These are phyloP conservation scores for Scleromitrula shiraiana DNA, from an alignment of 2,329 filamentous ascomycete genomes.

Conservation along the genomic window DNA sequence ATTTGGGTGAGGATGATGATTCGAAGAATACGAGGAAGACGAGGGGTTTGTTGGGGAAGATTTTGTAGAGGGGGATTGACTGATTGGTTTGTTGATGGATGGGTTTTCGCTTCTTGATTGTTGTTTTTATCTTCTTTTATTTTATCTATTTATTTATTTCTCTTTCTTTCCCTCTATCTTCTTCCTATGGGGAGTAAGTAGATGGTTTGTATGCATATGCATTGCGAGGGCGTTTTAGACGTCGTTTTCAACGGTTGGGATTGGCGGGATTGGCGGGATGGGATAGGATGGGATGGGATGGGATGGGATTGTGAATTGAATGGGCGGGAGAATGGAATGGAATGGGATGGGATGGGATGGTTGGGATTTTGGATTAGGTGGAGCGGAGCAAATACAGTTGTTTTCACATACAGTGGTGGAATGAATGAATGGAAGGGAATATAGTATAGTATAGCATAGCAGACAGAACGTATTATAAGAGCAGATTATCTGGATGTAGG, in stretches of 20 bases:
- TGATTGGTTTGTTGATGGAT: slow-evolving; percentile 3
- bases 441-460: too few species aligned
- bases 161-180: too few species aligned
- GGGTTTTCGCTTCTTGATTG: background rate
- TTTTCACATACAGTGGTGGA: too few species aligned
- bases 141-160: background rate
- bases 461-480: too few species aligned
- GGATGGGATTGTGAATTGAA: too few species aligned
- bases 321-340: too few species aligned
- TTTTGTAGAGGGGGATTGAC: slow-evolving; percentile 19
- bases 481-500: too few species aligned
- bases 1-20: slow-evolving; percentile 14
- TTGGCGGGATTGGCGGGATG: background rate
- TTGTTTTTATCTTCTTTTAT: background rate
- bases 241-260: background rate
- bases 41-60: slow-evolving; percentile 29
- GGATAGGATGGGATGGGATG: background rate
- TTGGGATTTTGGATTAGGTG: too few species aligned
- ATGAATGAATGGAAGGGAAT: too few species aligned
- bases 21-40: slow-evolving; percentile 25
- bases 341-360: too few species aligned
- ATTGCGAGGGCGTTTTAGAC: background rate
- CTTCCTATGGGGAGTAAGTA: slow-evolving; percentile 7
- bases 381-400: too few species aligned
- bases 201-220: background rate